Percentiles rank a stretch among this genome's conserved stretches.
Conservation (phyloP, 2,329 filamentous ascomycete genomes). For the Aspergillus sp. region DNA sequence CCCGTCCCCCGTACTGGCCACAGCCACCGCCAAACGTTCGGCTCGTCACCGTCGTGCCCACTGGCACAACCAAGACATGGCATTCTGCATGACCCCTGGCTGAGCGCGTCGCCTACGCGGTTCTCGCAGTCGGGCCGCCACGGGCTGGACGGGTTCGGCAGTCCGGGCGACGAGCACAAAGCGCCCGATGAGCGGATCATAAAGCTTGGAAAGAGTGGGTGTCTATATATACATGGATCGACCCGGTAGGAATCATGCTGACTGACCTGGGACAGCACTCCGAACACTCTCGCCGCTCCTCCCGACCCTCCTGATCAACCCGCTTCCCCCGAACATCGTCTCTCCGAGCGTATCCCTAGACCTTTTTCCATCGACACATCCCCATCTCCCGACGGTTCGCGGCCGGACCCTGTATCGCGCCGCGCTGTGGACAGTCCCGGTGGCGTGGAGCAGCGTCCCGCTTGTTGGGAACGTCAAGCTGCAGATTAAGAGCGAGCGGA, state of each 20-base stretch:
- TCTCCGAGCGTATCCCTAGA: constrained; percentile 54
- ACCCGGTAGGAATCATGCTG: no score
- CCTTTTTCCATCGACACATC: constrained; percentile 53
- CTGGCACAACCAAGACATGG: constrained; percentile 31
- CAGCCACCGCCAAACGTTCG: constrained; percentile 16
- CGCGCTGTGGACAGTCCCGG: constrained; percentile 88
- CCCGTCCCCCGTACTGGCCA: constrained; percentile 6
- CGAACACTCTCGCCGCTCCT: constrained; percentile 53
- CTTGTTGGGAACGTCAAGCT: constrained; percentile 83
- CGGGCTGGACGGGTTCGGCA: constrained; percentile 14
- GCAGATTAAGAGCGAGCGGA: constrained; percentile 80
- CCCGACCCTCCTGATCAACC: constrained; percentile 51
- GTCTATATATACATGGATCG: not conserved
- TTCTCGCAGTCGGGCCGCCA: constrained; percentile 18
- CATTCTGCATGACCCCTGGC: constrained; percentile 27
- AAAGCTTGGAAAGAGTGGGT: constrained; percentile 53
- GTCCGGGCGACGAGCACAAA: constrained; percentile 31
- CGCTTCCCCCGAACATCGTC: constrained; percentile 53
- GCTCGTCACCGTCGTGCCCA: constrained; percentile 18
- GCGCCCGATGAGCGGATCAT: constrained; percentile 51
- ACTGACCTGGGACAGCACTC: constrained; percentile 38
- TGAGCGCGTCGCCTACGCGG: constrained; percentile 14
- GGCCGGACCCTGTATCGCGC: constrained; percentile 85
- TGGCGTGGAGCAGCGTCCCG: constrained; percentile 90
- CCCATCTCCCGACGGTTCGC: constrained; percentile 76